Base-by-base conservation (phyloP, 129 eudicot genomes). In the Heracleum sosnowskyi region DNA sequence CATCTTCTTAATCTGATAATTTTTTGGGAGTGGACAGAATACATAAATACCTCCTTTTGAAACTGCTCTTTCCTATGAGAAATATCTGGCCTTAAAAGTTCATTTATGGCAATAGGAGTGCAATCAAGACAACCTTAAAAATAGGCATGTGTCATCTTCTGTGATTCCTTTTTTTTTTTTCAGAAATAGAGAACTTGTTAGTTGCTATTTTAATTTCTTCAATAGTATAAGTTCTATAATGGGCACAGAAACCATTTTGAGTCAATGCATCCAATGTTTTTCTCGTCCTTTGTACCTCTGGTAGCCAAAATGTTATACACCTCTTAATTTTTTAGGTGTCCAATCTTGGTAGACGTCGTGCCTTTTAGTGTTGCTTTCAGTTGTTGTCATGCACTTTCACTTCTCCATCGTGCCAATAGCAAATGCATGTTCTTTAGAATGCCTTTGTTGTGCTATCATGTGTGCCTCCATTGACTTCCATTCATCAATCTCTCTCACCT, bases 61-160 rank as follows among this genome's bases (percentile, higher is more conserved):
- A 89, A 89, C 74, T 87, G 94, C 41, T 75, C 74, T 22, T 78
- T 77, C 28, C 91, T 91, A 63, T 89, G 86, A 4, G 91, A 81
- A 18, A 87, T 80, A 60, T 89, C 83, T 0, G 87, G 81, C 35
- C 83, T 75, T 69, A 89, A 77, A 71, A 89, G 40, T 5, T 37
- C 91, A 84, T 89, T 89, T 68, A 89, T 89, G 36, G 94, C 91
- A 45, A 87, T 91, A 35, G 83, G 35, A 41, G 89, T 89, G 75
- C 85, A 84, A 75, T 89, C 91, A 4, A 89, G 85, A 20, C 15
- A 60, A 55, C 80, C 91, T 68, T 75, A 70, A 75, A 88, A 31
- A 88, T 92, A 45, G 92, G 96, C 68, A 90, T 90, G 22, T 88
- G 84, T 26, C 86, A 83, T 22, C 94, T 91, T 73, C 87, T 89